Evolutionary conservation across 2,329 filamentous ascomycete genomes (phyloP), one percentile per base, ranked within the genome.

Genomic region (Penicillium verrucosum): DNA sequence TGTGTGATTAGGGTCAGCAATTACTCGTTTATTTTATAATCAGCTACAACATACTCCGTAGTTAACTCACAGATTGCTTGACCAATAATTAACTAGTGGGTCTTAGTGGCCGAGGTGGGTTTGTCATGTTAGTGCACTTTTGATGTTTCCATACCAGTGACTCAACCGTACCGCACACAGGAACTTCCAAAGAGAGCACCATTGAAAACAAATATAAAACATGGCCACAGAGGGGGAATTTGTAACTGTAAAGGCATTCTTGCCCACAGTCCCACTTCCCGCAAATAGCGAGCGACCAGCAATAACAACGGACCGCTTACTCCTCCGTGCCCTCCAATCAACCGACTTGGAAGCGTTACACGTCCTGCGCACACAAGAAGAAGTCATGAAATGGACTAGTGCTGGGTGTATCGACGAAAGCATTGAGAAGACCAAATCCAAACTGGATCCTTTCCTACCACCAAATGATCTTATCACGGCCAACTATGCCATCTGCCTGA

Each of bases 401-500:
- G 45, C 44, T 18, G 51, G 56, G 21, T 48, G 52, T 5, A 53
- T 60, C 25, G 58, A 60, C 25, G 34, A 51, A 18, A 54, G 36
- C 8, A 52, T 58, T 23, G 56, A 60, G 30, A 27, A n/a, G 16
- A 60, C 56, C 29, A 51, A 53, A 40, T 50, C 52, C 12, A 56
- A 53, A 25, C 25, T 60, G 18, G 53, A 60, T 30, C 29, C 23
- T n/a, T 60, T 60, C 27, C 29, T 60, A 25, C 48, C 56, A 18
- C 58, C 58, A 32, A 52, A 60, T 30, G 58, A 60, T 34, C 37
- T 46, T 14, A 27, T 29, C 32, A 60, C 56, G 2, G 51, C 50
- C 51, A 60, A 60, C 25, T 58, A 23, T 25, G 58, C 45, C 16
- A 60, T 60, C 30, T 60, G 58, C n/a, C 48, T 60, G 14, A 58